Evolutionary conservation across 106 monocot species (phyloP).

Genomic region (Dioscorea zingiberensis): DNA sequence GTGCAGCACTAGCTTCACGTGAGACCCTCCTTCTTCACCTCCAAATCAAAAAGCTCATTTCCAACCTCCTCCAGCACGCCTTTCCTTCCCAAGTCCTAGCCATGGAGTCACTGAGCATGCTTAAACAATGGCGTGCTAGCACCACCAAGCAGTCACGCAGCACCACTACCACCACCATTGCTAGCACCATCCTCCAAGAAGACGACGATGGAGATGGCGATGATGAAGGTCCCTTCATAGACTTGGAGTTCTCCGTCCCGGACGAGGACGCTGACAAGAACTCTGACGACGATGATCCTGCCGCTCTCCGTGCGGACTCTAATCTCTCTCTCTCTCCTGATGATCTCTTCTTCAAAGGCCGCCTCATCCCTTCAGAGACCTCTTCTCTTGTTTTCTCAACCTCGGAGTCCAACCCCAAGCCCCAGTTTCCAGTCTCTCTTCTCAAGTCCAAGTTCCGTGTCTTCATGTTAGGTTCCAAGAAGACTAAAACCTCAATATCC

Average conservation of each 20-base stretch:
- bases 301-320: slow-evolving; percentile 1
- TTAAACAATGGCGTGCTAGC: slow-evolving; percentile 29
- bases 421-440: slow-evolving; percentile 12
- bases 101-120: slow-evolving; percentile 26
- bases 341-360: slow-evolving; percentile 25
- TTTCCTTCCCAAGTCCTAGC: no score
- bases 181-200: slow-evolving; percentile 4
- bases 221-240: slow-evolving; percentile 51
- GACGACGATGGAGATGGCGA: slow-evolving; percentile 17
- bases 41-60: no score
- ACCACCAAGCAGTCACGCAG: neutral
- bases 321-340: no score
- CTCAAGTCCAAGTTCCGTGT: slow-evolving; percentile 39
- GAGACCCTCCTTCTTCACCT: no score
- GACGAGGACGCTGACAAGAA: slow-evolving; percentile 3
- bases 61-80: no score
- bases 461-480: slow-evolving; percentile 26
- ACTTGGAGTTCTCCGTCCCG: slow-evolving; percentile 44
- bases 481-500: slow-evolving; percentile 1
- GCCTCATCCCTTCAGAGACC: slow-evolving; percentile 11
- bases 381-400: neutral
- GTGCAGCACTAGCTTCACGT: no score
- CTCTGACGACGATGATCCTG: neutral
- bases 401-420: slow-evolving; percentile 11
- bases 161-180: slow-evolving; percentile 10